phyloP scores from a whole-genome alignment of 768 basidiomycete genomes.

The Russula ochroleuca region DNA sequence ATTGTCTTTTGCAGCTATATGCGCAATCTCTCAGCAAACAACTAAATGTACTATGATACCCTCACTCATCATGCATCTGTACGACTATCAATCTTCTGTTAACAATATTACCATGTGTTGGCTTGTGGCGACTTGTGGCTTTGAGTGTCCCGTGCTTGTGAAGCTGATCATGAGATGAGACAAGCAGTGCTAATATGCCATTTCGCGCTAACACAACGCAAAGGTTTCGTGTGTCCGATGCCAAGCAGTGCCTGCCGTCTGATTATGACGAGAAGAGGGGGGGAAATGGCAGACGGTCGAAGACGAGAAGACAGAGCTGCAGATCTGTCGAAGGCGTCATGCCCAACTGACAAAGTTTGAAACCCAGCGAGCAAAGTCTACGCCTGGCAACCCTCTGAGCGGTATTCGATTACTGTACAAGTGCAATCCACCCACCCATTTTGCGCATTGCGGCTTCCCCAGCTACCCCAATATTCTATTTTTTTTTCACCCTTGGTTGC shows the following conservation, averaged over 20 bases:
- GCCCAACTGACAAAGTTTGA: neutral
- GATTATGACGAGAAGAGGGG: neutral
- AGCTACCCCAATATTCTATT: neutral
- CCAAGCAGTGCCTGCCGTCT: neutral
- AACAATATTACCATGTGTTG: slow-evolving; percentile 22
- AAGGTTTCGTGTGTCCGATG: neutral
- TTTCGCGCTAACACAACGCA: neutral
- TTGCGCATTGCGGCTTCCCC: neutral
- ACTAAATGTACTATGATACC: slow-evolving; percentile 29
- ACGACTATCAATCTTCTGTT: slow-evolving; percentile 26
- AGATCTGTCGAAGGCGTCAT: neutral
- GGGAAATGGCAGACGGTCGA: neutral
- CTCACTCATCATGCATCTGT: slow-evolving; percentile 30
- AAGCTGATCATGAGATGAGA: slow-evolving; percentile 1
- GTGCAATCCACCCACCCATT: neutral
- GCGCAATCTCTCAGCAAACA: slow-evolving; percentile 24
- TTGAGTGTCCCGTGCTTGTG: neutral
- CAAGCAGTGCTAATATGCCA: neutral
- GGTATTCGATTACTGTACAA: no score
- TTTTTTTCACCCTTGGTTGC: neutral
- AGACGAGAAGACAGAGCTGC: neutral
- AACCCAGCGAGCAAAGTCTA: slow-evolving; percentile 2
- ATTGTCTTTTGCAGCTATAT: slow-evolving; percentile 17
- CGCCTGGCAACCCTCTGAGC: no score
- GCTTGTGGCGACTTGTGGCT: slow-evolving; percentile 7